phyloP scores from a whole-genome alignment of 805 yeast species.

The Blastobotrys attinorum region DNA sequence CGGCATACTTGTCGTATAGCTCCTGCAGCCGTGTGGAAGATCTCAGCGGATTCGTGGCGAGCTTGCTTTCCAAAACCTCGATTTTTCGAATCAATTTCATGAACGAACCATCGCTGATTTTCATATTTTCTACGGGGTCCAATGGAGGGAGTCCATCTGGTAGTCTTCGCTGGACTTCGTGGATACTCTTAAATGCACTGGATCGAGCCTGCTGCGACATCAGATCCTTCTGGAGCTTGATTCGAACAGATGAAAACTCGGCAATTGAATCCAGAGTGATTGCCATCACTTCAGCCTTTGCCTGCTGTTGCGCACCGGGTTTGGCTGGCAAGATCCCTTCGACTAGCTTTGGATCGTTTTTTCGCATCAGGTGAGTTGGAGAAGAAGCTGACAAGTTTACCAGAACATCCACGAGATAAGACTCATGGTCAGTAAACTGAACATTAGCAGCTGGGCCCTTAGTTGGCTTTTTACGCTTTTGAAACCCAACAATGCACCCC shows the following conservation, averaged over 20 bases:
- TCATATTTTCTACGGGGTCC: slow-evolving; percentile 90
- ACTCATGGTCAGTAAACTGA: slow-evolving; percentile 75
- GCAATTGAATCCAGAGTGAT: slow-evolving; percentile 72
- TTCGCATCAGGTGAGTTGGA: slow-evolving; percentile 66
- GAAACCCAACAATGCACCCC: slow-evolving; percentile 79
- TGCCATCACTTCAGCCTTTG: slow-evolving; percentile 73
- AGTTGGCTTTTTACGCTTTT: slow-evolving; percentile 47
- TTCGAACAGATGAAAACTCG: slow-evolving; percentile 69
- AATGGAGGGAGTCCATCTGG: slow-evolving; percentile 87
- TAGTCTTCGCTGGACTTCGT: slow-evolving; percentile 73
- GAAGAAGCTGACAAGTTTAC: slow-evolving; percentile 70
- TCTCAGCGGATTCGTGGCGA: slow-evolving; percentile 59
- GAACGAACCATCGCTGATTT: slow-evolving; percentile 76
- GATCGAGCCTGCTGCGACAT: slow-evolving; percentile 37
- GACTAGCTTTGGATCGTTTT: slow-evolving; percentile 69
- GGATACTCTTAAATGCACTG: slow-evolving; percentile 59
- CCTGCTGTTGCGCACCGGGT: slow-evolving; percentile 49
- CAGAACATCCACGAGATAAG: slow-evolving; percentile 80
- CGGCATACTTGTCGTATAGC: slow-evolving; percentile 55
- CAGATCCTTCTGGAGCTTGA: slow-evolving; percentile 70
- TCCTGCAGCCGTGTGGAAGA: slow-evolving; percentile 43
- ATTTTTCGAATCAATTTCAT: slow-evolving; percentile 62
- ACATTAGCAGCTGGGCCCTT: slow-evolving; percentile 7
- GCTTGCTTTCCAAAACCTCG: slow-evolving; percentile 71
- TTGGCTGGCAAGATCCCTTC: slow-evolving; percentile 83